These are phyloP conservation scores for Termitomyces heimii DNA, from an alignment of 768 basidiomycete species.

Conservation along the genomic window DNA sequence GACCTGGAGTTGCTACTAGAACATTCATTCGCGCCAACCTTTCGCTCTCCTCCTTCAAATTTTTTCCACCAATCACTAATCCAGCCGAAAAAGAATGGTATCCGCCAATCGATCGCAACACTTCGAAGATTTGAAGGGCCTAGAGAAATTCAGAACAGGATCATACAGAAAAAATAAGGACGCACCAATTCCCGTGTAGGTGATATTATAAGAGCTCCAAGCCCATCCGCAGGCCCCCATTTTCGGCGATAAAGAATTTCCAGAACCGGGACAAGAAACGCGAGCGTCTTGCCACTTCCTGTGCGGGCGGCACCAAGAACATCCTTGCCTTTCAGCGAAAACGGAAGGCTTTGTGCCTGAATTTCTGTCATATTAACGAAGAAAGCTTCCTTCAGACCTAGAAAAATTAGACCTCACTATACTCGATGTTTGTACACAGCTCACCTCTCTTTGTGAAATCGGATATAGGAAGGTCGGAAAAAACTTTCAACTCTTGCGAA, in stretches of 20 bases:
- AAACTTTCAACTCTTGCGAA: constrained; percentile 45
- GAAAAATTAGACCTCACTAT: neutral
- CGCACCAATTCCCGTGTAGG: constrained; percentile 89
- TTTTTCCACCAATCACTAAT: constrained; percentile 94
- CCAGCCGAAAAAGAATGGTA: constrained; percentile 93
- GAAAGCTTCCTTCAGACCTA: constrained; percentile 82
- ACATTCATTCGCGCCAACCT: constrained; percentile 94
- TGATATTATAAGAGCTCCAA: constrained; percentile 87
- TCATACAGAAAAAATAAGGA: constrained; percentile 3
- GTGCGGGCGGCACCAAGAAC: constrained; percentile 95
- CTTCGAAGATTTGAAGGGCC: constrained; percentile 98
- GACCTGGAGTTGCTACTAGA: constrained; percentile 94
- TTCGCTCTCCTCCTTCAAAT: constrained; percentile 86
- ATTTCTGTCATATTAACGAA: constrained; percentile 90
- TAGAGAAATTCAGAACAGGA: constrained; percentile 20
- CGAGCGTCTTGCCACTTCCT: constrained; percentile 94
- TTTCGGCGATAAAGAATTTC: constrained; percentile 86
- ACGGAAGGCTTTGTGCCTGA: constrained; percentile 85
- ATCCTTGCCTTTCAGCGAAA: constrained; percentile 90
- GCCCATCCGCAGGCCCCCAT: constrained; percentile 92
- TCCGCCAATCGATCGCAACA: constrained; percentile 87
- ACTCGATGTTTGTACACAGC: neutral
- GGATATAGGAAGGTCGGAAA: constrained; percentile 76
- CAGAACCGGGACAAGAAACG: constrained; percentile 90
- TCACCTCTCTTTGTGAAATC: constrained; percentile 68